Percentiles rank a stretch among this genome's conserved stretches.
These are phyloP conservation scores for Cladophialophora carrionii DNA, from an alignment of 2,329 filamentous ascomycete genomes.

Conservation along the genomic window DNA sequence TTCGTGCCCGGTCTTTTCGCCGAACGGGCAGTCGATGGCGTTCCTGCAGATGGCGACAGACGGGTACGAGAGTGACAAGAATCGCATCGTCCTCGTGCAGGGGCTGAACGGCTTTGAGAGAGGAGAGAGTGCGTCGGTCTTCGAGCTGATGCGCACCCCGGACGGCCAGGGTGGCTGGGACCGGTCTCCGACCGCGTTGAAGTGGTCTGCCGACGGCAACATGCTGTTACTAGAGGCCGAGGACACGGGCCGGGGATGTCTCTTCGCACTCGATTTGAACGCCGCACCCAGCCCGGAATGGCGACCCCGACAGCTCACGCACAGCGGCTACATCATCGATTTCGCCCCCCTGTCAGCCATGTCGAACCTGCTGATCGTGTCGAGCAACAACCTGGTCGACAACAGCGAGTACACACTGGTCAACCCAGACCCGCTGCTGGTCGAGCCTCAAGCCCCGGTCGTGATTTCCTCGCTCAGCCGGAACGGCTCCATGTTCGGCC, in stretches of 20 bases:
- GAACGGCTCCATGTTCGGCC: slow-evolving; percentile 47
- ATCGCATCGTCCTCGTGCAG: slow-evolving; percentile 49
- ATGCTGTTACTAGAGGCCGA: slow-evolving; percentile 49
- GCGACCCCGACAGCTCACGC: slow-evolving; percentile 44
- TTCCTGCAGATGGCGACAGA: slow-evolving; percentile 51
- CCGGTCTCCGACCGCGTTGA: slow-evolving; percentile 48
- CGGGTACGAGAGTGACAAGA: slow-evolving; percentile 54
- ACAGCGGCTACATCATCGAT: slow-evolving; percentile 48
- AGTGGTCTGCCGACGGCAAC: slow-evolving; percentile 49
- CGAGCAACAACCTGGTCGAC: slow-evolving; percentile 51
- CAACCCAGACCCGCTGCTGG: slow-evolving; percentile 40
- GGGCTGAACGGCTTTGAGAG: slow-evolving; percentile 46
- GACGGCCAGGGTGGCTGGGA: slow-evolving; percentile 50
- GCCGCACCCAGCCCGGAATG: slow-evolving; percentile 19
- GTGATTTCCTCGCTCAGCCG: slow-evolving; percentile 47
- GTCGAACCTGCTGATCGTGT: slow-evolving; percentile 47
- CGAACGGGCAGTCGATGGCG: slow-evolving; percentile 50
- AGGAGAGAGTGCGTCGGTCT: slow-evolving; percentile 24
- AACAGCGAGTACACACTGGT: slow-evolving; percentile 51
- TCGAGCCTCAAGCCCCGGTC: slow-evolving; percentile 39
- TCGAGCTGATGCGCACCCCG: slow-evolving; percentile 41
- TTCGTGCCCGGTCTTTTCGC: slow-evolving; percentile 51
- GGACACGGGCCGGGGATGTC: slow-evolving; percentile 47
- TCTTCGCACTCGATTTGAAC: slow-evolving; percentile 45
- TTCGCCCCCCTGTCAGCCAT: slow-evolving; percentile 44